Base-by-base conservation (phyloP, 1,284 basidiomycete species). In the Trichosporon ovoides region DNA sequence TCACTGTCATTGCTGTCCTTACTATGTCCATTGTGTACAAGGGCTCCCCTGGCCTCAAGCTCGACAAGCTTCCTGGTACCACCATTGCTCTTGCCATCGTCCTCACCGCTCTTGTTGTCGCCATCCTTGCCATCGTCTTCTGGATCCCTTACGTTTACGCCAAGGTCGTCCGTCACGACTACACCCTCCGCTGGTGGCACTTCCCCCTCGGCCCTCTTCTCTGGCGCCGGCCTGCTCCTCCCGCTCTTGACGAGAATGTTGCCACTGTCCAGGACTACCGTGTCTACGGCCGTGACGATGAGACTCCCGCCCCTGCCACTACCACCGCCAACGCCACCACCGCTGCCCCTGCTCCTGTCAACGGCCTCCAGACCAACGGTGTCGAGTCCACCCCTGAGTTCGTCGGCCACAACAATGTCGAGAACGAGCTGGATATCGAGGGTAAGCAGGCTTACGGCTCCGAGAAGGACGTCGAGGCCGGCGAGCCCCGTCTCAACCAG, bases 151-250 rank as follows among this genome's bases (percentile, higher is more conserved):
- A 72, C 69, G 79, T 81, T 53, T 70, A 79, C 70, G 61, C 63
- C 66, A 79, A 79, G 65, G 79, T 80, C 55, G 66, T 81, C 58
- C 74, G 74, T 64, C 77, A 79, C 64, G 81, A 82, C 66, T 78
- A 80, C 74, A 81, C 73, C 36, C 46, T 78, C 40, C 68, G 72
- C 59, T 75, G 66, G 68, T 80, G 73, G 66, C 78, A 80, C 68
- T 78, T 81, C 71, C 78, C 80, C 76, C 64, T 71, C 52, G 81
- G 81, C 20, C 81, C 81, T 9, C 60, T 77, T 2, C 74, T 81
- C 24, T 81, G 79, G 79, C 66, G 62, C 22, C 75, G 80, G 54
- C 64, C 68, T 38, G 67, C 78, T 22, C 76, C 79, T 24, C 54
- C 58, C 18, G 38, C 59, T 56, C 52, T 50, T 34, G 58, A 54